Base-by-base conservation (phyloP, 2,329 filamentous ascomycete species). In the Xylariaceae sp. region DNA sequence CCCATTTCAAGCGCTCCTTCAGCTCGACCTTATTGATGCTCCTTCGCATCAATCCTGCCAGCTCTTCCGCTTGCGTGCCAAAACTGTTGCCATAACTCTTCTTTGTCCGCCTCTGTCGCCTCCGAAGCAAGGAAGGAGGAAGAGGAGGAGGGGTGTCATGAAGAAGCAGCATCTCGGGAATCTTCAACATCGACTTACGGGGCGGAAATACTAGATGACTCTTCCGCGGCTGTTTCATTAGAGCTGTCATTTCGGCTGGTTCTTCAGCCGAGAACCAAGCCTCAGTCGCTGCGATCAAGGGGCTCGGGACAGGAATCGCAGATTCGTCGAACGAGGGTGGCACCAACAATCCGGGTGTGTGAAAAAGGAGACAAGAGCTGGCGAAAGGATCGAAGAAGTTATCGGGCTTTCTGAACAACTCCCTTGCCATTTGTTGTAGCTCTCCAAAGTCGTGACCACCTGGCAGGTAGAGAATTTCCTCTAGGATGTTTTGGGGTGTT, bases 341-440 rank as follows among this genome's bases (percentile, higher is more conserved):
- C 0, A 74, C 64, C 1, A 65, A 53, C 5, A 79, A 47, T 0
- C 74, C 75, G 0, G 79, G 62, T 0, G 70, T 75, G 40, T 76
- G 76, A 54, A 84, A 83, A 55, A 83, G 76, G 1, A 83, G 67
- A 41, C 69, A 68, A 0, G 81, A 71, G 47, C 77, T 82, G 5
- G 72, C 77, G 58, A 83, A 84, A 0, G 75, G 63, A 53, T 85
- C 81, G 49, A 84, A 82, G 22, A 81, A 60, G 47, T 75, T 62
- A 1, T 58, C 58, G 0, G 80, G 77, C 0, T 52, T 55, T 8
- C 53, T 51, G 55, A 84, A 84, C n/a, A 82, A 66, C 4, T 47
- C 49, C 0, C 65, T 59, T 22, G 70, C 49, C 23, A 64, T 61
- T 6, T 63, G 52, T 32, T 67, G 61, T 21, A 78, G 49, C 32